phyloP scores from a whole-genome alignment of 2,329 filamentous ascomycete species.

The Neocatenulostroma microsporum region DNA sequence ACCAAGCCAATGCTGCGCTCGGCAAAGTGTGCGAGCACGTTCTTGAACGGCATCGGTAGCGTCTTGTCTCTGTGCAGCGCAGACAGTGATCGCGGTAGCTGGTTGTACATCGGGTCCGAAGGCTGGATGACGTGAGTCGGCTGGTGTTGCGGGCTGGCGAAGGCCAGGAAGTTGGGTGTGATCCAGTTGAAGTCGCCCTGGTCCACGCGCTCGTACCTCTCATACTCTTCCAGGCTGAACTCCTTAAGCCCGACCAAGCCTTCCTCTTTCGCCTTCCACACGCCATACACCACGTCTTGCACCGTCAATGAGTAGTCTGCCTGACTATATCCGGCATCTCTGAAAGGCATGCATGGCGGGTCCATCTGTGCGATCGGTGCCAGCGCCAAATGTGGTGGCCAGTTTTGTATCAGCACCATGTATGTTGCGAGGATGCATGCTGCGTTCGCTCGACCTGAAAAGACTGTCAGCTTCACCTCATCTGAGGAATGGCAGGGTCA shows the following conservation, averaged over 20 bases:
- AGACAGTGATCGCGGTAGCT: conserved; percentile 66
- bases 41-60: conserved; percentile 85
- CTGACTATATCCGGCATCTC: conserved; percentile 96
- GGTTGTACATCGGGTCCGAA: conserved; percentile 63
- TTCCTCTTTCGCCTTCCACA: conserved; percentile 98
- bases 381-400: conserved; percentile 91
- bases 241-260: conserved; percentile 83
- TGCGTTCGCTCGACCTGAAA: conserved; percentile 74
- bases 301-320: conserved; percentile 94
- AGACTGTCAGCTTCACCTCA: conserved; percentile 9
- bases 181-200: conserved; percentile 99
- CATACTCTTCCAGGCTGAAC: conserved; percentile 95
- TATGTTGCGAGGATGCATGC: conserved; percentile 94
- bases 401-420: conserved; percentile 97
- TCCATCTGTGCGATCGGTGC: conserved; percentile 95
- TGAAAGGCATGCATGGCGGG: conserved; percentile 96
- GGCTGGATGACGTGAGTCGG: conserved; percentile 65
- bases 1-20: conserved; percentile 86
- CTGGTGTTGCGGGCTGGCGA: conserved; percentile 84
- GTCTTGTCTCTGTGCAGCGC: conserved; percentile 60
- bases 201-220: conserved; percentile 89
- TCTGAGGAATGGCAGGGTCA: not conserved
- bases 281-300: conserved; percentile 95
- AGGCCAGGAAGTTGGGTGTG: conserved; percentile 87
- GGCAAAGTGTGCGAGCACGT: conserved; percentile 82